These are phyloP conservation scores for Leishmania martiniquensis DNA, from an alignment of 208 protist species.

Conservation along the genomic window DNA sequence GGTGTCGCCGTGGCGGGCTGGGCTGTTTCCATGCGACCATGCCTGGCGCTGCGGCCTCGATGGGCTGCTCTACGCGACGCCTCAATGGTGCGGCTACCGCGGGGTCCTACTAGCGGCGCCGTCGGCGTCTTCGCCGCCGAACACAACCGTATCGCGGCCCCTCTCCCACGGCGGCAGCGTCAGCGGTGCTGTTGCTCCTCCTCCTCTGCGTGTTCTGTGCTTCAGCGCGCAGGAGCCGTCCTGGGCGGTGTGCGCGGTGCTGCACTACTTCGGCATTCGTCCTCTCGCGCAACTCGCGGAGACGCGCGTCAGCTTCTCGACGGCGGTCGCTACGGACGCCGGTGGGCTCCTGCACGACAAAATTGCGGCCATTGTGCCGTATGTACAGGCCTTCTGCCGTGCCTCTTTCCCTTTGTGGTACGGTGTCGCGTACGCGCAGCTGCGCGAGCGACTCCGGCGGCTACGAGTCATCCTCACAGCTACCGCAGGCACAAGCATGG, in stretches of 20 bases:
- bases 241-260: constrained; percentile 46
- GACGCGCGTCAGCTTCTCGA: constrained; percentile 40
- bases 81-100: constrained; percentile 43
- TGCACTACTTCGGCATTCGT: constrained; percentile 48
- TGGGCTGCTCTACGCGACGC: constrained; percentile 59
- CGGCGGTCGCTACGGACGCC: constrained; percentile 20
- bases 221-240: constrained; percentile 45
- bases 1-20: constrained; percentile 9
- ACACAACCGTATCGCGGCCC: neutral
- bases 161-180: neutral
- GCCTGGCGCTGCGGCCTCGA: constrained; percentile 47
- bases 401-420: constrained; percentile 38
- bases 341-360: constrained; percentile 41
- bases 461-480: constrained; percentile 45
- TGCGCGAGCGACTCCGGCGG: constrained; percentile 37
- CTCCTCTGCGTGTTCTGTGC: constrained; percentile 44
- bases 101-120: constrained; percentile 17
- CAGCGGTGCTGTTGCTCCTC: neutral
- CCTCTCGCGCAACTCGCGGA: constrained; percentile 43
- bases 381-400: constrained; percentile 49
- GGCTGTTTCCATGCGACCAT: constrained; percentile 37
- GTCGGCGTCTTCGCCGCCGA: neutral
- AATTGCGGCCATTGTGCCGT: constrained; percentile 47
- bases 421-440: constrained; percentile 16
- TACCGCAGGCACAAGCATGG: constrained; percentile 26